Evolutionary conservation across 495 filamentous ascomycete genomes (phyloP).

Genomic region (Schizothecium vesticola): DNA sequence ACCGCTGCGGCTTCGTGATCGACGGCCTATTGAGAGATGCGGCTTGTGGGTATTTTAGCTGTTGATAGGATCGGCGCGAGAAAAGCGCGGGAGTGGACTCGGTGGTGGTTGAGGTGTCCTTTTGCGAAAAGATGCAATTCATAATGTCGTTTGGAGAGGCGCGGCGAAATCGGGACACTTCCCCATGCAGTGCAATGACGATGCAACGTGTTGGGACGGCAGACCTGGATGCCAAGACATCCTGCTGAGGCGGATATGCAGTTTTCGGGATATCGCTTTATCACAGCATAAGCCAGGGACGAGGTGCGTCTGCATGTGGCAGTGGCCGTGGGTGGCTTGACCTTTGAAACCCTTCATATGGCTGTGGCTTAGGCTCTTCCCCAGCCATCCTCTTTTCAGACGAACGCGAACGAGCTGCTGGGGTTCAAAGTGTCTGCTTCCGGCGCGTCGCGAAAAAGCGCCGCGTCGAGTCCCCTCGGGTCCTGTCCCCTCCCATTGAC

Average conservation of each 20-base stretch:
- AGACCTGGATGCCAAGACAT: not conserved
- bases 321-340: not conserved
- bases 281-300: too few relatives aligned
- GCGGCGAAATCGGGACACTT: not conserved
- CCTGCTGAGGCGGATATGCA: not conserved
- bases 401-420: not conserved
- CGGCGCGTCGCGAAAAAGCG: constrained; percentile 5
- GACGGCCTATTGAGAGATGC: not conserved
- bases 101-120: constrained; percentile 16
- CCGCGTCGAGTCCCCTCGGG: not conserved
- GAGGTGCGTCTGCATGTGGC: not conserved
- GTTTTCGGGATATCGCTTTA: not conserved
- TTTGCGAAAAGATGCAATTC: constrained; percentile 1
- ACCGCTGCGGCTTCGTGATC: not conserved
- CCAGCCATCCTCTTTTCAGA: not conserved
- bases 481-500: not conserved
- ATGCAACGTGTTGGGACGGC: not conserved
- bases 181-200: not conserved
- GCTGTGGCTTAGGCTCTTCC: not conserved
- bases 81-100: not conserved
- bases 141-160: not conserved
- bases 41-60: not conserved
- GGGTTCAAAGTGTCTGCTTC: not conserved
- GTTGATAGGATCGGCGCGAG: not conserved
- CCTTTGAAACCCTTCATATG: not conserved